Evolutionary conservation across 805 yeast genomes (phyloP).

Genomic region (Candida ascalaphidarum): DNA sequence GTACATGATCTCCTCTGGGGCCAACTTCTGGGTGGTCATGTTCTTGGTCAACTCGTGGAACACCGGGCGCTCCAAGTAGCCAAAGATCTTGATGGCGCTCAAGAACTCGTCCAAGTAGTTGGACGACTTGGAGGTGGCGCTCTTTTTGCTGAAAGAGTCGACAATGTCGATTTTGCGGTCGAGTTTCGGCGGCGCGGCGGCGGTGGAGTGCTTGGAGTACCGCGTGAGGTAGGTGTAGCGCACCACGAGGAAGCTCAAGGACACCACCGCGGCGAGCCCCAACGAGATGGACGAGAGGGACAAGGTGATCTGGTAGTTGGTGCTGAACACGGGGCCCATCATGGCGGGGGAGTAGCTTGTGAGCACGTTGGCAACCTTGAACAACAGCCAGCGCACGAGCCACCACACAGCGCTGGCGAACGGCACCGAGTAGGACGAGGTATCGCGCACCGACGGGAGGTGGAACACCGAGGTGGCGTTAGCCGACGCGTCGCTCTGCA

Average conservation of each 20-base stretch:
- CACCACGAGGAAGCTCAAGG: constrained; percentile 37
- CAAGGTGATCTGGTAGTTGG: constrained; percentile 41
- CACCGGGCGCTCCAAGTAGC: constrained; percentile 82
- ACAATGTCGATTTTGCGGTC: constrained; percentile 37
- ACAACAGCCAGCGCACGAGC: too few species aligned
- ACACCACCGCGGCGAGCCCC: constrained; percentile 16
- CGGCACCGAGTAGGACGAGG: too few species aligned
- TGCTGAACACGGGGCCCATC: constrained; percentile 29
- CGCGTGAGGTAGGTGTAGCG: constrained; percentile 57
- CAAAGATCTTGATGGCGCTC: constrained; percentile 87
- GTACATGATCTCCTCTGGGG: constrained; percentile 66
- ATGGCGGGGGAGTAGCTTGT: too few species aligned
- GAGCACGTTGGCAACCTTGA: too few species aligned
- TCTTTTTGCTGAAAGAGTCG: constrained; percentile 22
- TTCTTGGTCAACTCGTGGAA: constrained; percentile 88
- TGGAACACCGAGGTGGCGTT: too few species aligned
- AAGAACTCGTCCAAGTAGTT: constrained; percentile 84
- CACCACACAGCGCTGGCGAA: too few species aligned
- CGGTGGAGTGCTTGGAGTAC: constrained; percentile 40
- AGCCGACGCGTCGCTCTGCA: too few species aligned
- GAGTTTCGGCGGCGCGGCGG: constrained; percentile 31
- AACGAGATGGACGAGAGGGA: constrained; percentile 40
- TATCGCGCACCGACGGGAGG: too few species aligned
- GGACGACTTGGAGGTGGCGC: constrained; percentile 24
- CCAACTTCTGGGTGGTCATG: constrained; percentile 81